phyloP scores from a whole-genome alignment of 306 rosid genomes.

The Parietaria judaica region DNA sequence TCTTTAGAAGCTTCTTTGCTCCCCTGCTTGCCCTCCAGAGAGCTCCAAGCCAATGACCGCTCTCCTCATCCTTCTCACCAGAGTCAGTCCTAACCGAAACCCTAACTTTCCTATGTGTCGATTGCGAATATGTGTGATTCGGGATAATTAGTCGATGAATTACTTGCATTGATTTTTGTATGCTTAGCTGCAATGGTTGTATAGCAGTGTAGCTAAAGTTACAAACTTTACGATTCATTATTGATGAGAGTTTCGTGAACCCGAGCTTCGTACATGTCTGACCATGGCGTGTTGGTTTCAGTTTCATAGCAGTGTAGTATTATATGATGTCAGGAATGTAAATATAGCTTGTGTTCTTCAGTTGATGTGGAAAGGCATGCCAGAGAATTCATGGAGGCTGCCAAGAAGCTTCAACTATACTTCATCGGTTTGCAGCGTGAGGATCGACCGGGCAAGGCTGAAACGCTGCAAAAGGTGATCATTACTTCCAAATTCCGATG shows the following conservation, averaged over 20 bases:
- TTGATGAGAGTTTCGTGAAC: too few relatives aligned
- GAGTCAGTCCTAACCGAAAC: conserved; percentile 37
- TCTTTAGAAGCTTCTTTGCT: conserved; percentile 92
- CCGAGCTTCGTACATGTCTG: too few relatives aligned
- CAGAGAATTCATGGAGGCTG: conserved; percentile 95
- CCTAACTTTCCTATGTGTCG: background rate
- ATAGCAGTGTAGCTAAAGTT: too few relatives aligned
- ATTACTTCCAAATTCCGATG: background rate
- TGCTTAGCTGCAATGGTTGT: too few relatives aligned
- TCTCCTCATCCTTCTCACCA: conserved; percentile 93
- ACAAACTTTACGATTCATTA: too few relatives aligned
- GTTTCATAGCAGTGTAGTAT: too few relatives aligned
- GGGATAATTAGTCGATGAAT: background rate
- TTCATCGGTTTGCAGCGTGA: conserved; percentile 76
- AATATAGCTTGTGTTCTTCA: conserved; percentile 21
- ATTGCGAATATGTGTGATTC: background rate
- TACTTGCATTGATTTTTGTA: background rate
- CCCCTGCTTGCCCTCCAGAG: conserved; percentile 94
- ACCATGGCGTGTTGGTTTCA: too few relatives aligned
- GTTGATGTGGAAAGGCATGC: conserved; percentile 96
- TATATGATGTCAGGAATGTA: background rate
- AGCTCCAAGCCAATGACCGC: conserved; percentile 96
- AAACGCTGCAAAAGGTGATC: conserved; percentile 60
- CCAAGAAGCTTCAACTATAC: conserved; percentile 79
- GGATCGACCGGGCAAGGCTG: conserved; percentile 60